Percentiles rank a stretch among this genome's conserved stretches.
phyloP scores from a whole-genome alignment of 2,329 filamentous ascomycete species.

The Colletotrichum sansevieriae region DNA sequence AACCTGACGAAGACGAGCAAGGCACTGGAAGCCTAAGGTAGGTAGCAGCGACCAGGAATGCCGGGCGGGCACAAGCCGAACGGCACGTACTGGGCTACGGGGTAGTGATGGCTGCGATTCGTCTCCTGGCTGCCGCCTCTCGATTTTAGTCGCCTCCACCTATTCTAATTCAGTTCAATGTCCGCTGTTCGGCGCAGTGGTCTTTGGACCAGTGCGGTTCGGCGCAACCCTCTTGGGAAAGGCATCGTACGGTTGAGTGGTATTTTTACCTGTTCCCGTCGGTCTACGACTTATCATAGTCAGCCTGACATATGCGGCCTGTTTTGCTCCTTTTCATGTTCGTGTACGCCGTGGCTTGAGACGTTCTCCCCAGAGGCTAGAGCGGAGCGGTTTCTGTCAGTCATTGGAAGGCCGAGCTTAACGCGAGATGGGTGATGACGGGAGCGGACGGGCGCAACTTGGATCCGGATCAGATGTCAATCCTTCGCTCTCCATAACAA shows the following conservation, averaged over 20 bases:
- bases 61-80: constrained; percentile 39
- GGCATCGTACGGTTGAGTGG: constrained; percentile 28
- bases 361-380: constrained; percentile 6
- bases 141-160: constrained; percentile 36
- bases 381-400: constrained; percentile 17
- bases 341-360: constrained; percentile 8
- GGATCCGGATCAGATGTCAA: constrained; percentile 29
- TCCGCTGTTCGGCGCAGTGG: constrained; percentile 34
- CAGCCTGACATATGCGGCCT: constrained; percentile 27
- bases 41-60: constrained; percentile 21
- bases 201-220: constrained; percentile 17
- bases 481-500: constrained; percentile 11
- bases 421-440: neutral
- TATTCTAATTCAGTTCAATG: constrained; percentile 37
- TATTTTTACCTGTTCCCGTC: constrained; percentile 19
- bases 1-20: constrained; percentile 4
- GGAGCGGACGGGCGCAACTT: neutral
- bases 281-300: constrained; percentile 13
- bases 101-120: constrained; percentile 12
- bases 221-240: constrained; percentile 32
- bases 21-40: constrained; percentile 1
- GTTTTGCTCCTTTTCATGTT: neutral
- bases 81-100: constrained; percentile 8
- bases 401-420: neutral
- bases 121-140: constrained; percentile 24